phyloP scores from a whole-genome alignment of 495 filamentous ascomycete genomes.

The Penicillium pancosmium region DNA sequence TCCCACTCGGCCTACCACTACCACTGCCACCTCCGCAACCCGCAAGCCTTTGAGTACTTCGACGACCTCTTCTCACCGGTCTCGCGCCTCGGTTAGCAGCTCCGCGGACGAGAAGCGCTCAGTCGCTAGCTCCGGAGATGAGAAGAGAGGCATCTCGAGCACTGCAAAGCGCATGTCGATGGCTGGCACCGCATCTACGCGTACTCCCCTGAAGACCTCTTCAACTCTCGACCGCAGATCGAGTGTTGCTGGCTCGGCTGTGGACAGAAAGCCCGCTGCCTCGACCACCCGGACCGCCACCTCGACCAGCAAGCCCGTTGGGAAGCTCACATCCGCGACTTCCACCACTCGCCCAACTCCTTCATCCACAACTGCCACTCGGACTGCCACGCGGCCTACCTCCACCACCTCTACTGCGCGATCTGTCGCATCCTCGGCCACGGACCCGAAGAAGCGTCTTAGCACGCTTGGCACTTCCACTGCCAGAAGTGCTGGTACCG shows the following conservation, averaged over 20 bases:
- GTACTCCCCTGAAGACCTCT: slow-evolving; percentile 42
- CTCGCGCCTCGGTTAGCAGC: slow-evolving; percentile 49
- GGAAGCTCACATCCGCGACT: slow-evolving; percentile 31
- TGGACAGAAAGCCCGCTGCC: slow-evolving; percentile 36
- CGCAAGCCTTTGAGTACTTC: slow-evolving; percentile 45
- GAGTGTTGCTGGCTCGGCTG: slow-evolving; percentile 40
- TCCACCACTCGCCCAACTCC: slow-evolving; percentile 29
- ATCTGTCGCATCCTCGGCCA: slow-evolving; percentile 16
- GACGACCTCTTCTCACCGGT: slow-evolving; percentile 46
- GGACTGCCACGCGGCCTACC: slow-evolving; percentile 32
- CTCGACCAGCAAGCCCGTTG: slow-evolving; percentile 35
- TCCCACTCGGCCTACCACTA: slow-evolving; percentile 45
- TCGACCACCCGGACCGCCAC: slow-evolving; percentile 32
- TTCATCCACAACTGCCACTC: slow-evolving; percentile 32
- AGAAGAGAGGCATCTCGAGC: slow-evolving; percentile 47
- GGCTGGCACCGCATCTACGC: slow-evolving; percentile 38
- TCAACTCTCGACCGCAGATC: slow-evolving; percentile 44
- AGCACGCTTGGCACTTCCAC: slow-evolving; percentile 33
- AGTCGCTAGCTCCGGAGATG: slow-evolving; percentile 49
- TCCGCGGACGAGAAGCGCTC: slow-evolving; percentile 54
- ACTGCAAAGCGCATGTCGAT: slow-evolving; percentile 53
- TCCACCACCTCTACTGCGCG: slow-evolving; percentile 29
- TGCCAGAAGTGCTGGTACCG: slow-evolving; percentile 32
- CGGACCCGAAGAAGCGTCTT: slow-evolving; percentile 39
- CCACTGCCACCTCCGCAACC: slow-evolving; percentile 29